Percentiles rank a stretch among this genome's conserved stretches.
Evolutionary conservation across 805 yeast genomes (phyloP).

Genomic region (Nakazawaea populi): DNA sequence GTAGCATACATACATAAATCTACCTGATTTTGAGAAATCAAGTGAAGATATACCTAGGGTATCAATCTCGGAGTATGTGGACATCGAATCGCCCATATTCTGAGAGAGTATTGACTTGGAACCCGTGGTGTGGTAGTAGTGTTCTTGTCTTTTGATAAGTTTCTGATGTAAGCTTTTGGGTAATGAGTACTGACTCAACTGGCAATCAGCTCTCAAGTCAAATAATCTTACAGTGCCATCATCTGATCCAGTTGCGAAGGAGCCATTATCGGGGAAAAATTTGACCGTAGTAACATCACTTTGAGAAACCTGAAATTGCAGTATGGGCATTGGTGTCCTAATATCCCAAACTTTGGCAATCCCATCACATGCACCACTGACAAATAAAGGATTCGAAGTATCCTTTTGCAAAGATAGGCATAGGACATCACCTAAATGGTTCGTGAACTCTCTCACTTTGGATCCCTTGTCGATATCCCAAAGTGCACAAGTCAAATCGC

Average conservation of each 20-base stretch:
- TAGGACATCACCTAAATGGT: slow-evolving; percentile 70
- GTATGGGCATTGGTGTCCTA: slow-evolving; percentile 32
- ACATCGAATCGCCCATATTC: background rate
- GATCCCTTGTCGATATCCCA: slow-evolving; percentile 75
- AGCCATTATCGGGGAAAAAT: slow-evolving; percentile 64
- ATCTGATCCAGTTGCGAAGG: slow-evolving; percentile 73
- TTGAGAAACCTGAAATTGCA: slow-evolving; percentile 44
- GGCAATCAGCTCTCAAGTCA: slow-evolving; percentile 76
- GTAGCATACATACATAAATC: slow-evolving; percentile 70
- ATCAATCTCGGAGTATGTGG: slow-evolving; percentile 28
- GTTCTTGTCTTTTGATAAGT: slow-evolving; percentile 10
- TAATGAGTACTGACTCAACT: slow-evolving; percentile 43
- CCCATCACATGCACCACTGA: slow-evolving; percentile 67
- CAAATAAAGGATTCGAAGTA: slow-evolving; percentile 31
- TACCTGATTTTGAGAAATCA: slow-evolving; percentile 69
- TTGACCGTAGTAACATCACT: slow-evolving; percentile 60
- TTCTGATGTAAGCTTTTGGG: slow-evolving; percentile 11
- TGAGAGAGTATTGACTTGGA: background rate
- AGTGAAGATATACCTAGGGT: slow-evolving; percentile 67
- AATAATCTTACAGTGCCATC: slow-evolving; percentile 66
- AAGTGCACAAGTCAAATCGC: slow-evolving; percentile 71
- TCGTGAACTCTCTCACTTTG: slow-evolving; percentile 47
- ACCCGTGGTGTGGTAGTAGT: slow-evolving; percentile 1
- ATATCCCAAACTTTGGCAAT: slow-evolving; percentile 62
- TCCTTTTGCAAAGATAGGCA: slow-evolving; percentile 30